phyloP scores from a whole-genome alignment of 768 basidiomycete species.

The Psilocybe sp. region DNA sequence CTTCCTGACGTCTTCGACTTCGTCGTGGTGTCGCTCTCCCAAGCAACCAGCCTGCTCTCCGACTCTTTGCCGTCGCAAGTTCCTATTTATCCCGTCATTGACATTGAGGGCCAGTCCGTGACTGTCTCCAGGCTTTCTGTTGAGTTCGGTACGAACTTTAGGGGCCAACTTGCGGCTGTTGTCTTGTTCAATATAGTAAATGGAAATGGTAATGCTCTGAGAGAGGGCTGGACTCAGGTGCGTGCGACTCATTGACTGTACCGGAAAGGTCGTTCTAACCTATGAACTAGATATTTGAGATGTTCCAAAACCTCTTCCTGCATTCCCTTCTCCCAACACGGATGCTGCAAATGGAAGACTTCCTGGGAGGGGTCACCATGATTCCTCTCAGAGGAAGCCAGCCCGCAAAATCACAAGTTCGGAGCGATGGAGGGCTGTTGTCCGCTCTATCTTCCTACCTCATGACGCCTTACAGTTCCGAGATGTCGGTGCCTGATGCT shows the following conservation, averaged over 20 bases:
- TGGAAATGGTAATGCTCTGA: conserved; percentile 88
- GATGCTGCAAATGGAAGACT: conserved; percentile 98
- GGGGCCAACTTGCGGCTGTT: conserved; percentile 93
- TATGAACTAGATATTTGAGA: conserved; percentile 82
- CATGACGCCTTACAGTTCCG: conserved; percentile 88
- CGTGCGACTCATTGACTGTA: conserved; percentile 9
- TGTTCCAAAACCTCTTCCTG: conserved; percentile 95
- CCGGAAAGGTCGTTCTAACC: conserved; percentile 1
- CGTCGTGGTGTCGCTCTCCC: conserved; percentile 89
- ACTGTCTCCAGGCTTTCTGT: conserved; percentile 92
- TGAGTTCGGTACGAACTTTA: conserved; percentile 92
- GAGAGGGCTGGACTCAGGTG: conserved; percentile 94
- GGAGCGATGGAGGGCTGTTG: conserved; percentile 86
- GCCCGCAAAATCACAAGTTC: conserved; percentile 55
- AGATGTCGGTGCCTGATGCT: conserved; percentile 81
- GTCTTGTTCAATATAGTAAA: conserved; percentile 98
- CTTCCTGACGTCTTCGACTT: conserved; percentile 97
- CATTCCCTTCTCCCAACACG: conserved; percentile 87
- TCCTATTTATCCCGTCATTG: conserved; percentile 84
- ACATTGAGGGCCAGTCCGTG: conserved; percentile 85
- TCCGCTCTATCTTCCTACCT: conserved; percentile 95
- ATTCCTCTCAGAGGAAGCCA: conserved; percentile 85
- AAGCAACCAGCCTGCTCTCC: conserved; percentile 84
- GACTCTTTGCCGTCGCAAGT: conserved; percentile 68
- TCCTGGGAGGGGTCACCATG: conserved; percentile 89